phyloP scores from a whole-genome alignment of 2,329 filamentous ascomycete genomes.

The Emmonsia crescens region DNA sequence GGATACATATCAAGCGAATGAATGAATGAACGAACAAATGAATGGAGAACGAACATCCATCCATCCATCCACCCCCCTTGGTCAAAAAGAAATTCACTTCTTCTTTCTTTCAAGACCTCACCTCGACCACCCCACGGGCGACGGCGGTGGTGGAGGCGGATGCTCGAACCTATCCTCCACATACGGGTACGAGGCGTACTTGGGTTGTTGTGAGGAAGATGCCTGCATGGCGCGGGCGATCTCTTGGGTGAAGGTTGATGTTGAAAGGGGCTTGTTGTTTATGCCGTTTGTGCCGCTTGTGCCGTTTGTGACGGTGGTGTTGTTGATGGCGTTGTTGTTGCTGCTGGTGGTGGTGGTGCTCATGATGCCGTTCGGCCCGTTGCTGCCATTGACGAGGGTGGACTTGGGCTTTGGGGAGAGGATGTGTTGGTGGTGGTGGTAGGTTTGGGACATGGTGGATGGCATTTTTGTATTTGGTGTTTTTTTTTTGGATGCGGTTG shows the following conservation, averaged over 20 bases:
- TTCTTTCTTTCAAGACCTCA: background rate
- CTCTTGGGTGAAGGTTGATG: constrained; percentile 3
- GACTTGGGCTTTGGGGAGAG: background rate
- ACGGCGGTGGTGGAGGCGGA: constrained; percentile 1
- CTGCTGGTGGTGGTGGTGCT: background rate
- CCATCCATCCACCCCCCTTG: too few relatives aligned
- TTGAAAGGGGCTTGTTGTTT: background rate
- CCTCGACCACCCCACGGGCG: constrained; percentile 1
- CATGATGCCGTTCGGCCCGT: background rate
- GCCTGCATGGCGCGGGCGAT: constrained; percentile 6
- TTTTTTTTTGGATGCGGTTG: too few relatives aligned
- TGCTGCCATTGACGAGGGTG: background rate
- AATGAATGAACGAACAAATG: background rate
- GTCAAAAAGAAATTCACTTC: background rate
- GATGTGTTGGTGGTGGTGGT: background rate
- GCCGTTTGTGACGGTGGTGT: background rate
- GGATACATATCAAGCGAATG: background rate
- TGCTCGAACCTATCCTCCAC: background rate
- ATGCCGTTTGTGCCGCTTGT: background rate
- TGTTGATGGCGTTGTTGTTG: background rate
- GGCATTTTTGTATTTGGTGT: background rate
- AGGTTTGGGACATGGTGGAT: background rate
- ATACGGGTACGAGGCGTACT: background rate
- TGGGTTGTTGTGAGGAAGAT: background rate
- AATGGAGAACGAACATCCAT: background rate